phyloP scores from a whole-genome alignment of 2,329 filamentous ascomycete genomes.

The Scedosporium minutisporum region DNA sequence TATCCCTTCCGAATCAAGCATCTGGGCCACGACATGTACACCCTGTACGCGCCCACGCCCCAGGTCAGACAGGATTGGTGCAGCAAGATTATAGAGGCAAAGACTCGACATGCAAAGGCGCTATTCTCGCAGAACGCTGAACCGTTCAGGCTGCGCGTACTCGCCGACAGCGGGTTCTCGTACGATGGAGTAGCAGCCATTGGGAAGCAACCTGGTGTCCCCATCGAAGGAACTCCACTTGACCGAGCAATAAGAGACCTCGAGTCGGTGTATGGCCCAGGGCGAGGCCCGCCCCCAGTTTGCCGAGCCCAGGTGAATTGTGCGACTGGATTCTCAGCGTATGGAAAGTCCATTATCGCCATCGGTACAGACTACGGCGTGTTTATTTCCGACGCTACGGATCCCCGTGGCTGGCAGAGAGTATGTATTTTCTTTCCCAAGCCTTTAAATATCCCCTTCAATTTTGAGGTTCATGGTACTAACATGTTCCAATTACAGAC shows the following conservation, averaged over 20 bases:
- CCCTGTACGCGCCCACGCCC: constrained; percentile 70
- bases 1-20: constrained; percentile 96
- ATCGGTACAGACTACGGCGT: constrained; percentile 94
- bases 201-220: constrained; percentile 54
- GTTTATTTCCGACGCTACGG: constrained; percentile 77
- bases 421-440: constrained; percentile 38
- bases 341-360: constrained; percentile 78
- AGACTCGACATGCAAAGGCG: constrained; percentile 83
- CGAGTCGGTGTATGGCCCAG: constrained; percentile 64
- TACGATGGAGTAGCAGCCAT: constrained; percentile 56
- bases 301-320: constrained; percentile 86
- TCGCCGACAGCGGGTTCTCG: constrained; percentile 85
- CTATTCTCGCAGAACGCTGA: constrained; percentile 89
- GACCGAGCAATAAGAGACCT: constrained; percentile 85
- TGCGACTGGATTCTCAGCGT: constrained; percentile 78
- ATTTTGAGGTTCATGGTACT: not conserved
- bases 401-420: constrained; percentile 83
- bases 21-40: constrained; percentile 87
- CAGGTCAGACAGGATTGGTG: constrained; percentile 81
- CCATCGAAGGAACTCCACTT: constrained; percentile 82
- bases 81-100: constrained; percentile 85
- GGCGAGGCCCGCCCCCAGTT: constrained; percentile 63
- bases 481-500: constrained; percentile 39
- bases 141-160: constrained; percentile 82
- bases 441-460: no score